Evolutionary conservation across 768 basidiomycete genomes (phyloP).

Genomic region (Gymnopilus dilepis): DNA sequence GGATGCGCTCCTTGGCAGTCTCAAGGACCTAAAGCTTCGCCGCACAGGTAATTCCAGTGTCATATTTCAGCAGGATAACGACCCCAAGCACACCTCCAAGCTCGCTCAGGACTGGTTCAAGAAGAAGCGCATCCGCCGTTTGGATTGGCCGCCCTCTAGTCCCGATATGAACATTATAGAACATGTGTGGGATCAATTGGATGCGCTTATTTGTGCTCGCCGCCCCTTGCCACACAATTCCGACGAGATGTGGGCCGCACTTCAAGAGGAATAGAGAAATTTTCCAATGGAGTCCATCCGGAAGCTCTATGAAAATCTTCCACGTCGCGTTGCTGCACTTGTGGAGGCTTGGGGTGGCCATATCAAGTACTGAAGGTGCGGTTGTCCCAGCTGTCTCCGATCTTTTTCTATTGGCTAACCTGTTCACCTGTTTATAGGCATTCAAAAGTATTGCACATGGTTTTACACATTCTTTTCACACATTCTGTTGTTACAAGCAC

Average conservation of each 20-base stretch:
- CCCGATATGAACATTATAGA: constrained; percentile 44
- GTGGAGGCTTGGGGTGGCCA: constrained; percentile 17
- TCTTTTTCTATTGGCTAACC: too few relatives aligned
- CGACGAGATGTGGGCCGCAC: constrained; percentile 30
- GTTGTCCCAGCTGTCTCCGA: too few relatives aligned
- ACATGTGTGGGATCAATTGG: constrained; percentile 38
- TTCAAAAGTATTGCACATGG: too few relatives aligned
- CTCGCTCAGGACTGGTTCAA: constrained; percentile 34
- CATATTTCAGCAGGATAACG: constrained; percentile 42
- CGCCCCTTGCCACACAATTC: constrained; percentile 19
- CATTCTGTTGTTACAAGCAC: too few relatives aligned
- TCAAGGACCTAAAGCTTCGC: constrained; percentile 26
- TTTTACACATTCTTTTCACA: too few relatives aligned
- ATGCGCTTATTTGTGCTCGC: constrained; percentile 17
- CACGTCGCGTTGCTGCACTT: constrained; percentile 10
- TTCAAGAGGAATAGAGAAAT: constrained; percentile 25
- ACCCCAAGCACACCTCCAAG: constrained; percentile 41
- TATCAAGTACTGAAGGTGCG: constrained; percentile 20
- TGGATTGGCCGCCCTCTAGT: constrained; percentile 38
- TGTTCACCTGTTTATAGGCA: too few relatives aligned
- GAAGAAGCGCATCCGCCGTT: constrained; percentile 28
- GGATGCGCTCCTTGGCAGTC: constrained; percentile 32
- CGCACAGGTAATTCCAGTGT: constrained; percentile 15
- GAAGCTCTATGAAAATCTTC: constrained; percentile 16
- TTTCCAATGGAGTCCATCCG: constrained; percentile 14